Evolutionary conservation across 768 basidiomycete genomes (phyloP).

Genomic region (Pholiota microspora): DNA sequence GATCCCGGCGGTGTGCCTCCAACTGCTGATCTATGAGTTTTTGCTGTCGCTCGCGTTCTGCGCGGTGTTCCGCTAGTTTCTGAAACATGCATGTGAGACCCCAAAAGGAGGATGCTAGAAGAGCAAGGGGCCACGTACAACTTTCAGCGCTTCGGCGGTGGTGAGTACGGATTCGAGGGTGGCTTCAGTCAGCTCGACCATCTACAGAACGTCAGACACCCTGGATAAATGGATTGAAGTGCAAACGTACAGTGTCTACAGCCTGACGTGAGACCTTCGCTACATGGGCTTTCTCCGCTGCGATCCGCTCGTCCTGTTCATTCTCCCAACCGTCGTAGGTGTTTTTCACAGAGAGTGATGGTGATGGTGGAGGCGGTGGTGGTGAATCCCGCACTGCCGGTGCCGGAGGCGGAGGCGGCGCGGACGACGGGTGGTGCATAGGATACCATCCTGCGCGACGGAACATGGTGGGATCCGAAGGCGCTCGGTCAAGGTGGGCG

Average conservation of each 20-base stretch:
- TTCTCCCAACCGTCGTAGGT: slow-evolving; percentile 9
- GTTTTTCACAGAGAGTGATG: neutral
- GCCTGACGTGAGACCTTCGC: slow-evolving; percentile 46
- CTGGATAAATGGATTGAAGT: neutral
- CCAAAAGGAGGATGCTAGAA: slow-evolving; percentile 22
- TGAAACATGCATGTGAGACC: slow-evolving; percentile 22
- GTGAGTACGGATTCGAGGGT: slow-evolving; percentile 61
- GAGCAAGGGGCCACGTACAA: slow-evolving; percentile 38
- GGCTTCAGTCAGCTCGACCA: slow-evolving; percentile 63
- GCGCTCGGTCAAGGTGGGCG: too few relatives aligned
- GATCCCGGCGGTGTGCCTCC: slow-evolving; percentile 26
- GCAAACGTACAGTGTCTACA: slow-evolving; percentile 40
- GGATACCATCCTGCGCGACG: neutral
- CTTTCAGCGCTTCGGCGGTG: slow-evolving; percentile 58
- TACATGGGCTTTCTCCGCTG: slow-evolving; percentile 45
- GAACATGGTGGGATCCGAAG: too few relatives aligned
- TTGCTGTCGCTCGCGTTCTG: slow-evolving; percentile 44
- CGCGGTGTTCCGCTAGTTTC: slow-evolving; percentile 52
- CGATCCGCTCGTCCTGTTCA: slow-evolving; percentile 21
- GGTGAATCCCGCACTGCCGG: neutral
- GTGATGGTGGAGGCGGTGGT: neutral
- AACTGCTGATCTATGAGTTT: slow-evolving; percentile 28
- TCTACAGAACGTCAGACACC: slow-evolving; percentile 30
- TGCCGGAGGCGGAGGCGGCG: neutral
- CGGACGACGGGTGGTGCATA: neutral